These are phyloP conservation scores for Trichoderma polysporum DNA, from an alignment of 2,329 filamentous ascomycete species.

Conservation along the genomic window DNA sequence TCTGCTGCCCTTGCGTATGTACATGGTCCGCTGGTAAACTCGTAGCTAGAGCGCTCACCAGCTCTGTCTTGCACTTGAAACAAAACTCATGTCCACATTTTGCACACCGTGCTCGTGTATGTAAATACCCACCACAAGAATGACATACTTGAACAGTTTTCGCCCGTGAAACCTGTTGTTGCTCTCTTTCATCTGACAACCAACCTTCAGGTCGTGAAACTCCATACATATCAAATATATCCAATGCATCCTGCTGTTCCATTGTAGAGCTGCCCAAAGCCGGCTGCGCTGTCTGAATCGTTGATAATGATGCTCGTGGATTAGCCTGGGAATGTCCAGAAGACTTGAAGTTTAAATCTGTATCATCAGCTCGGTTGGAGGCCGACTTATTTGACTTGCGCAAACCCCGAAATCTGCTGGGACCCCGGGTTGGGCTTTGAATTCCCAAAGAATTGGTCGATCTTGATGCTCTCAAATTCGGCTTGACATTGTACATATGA, in stretches of 20 bases:
- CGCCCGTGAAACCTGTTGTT: slow-evolving; percentile 23
- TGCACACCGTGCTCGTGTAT: slow-evolving; percentile 41
- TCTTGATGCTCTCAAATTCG: slow-evolving; percentile 15
- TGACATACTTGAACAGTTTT: slow-evolving; percentile 47
- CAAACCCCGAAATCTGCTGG: not conserved
- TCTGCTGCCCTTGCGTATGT: not conserved
- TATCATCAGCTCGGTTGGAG: not conserved
- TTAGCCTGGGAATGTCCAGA: not conserved
- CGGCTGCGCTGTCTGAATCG: slow-evolving; percentile 21
- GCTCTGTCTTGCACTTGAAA: slow-evolving; percentile 44
- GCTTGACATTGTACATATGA: slow-evolving; percentile 6
- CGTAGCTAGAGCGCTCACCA: slow-evolving; percentile 22
- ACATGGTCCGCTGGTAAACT: not conserved
- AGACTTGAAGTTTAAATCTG: not conserved
- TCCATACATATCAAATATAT: slow-evolving; percentile 48
- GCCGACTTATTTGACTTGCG: not conserved
- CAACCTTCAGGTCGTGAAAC: slow-evolving; percentile 47
- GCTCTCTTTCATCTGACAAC: slow-evolving; percentile 41
- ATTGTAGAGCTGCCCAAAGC: slow-evolving; percentile 36
- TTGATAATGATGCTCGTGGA: slow-evolving; percentile 13
- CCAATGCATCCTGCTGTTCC: slow-evolving; percentile 44
- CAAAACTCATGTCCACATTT: slow-evolving; percentile 54
- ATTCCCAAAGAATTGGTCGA: slow-evolving; percentile 9
- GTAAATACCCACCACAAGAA: slow-evolving; percentile 46
- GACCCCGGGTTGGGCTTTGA: not conserved